Conservation (phyloP, 2,329 filamentous ascomycete genomes). For the Colletotrichum lupini region DNA sequence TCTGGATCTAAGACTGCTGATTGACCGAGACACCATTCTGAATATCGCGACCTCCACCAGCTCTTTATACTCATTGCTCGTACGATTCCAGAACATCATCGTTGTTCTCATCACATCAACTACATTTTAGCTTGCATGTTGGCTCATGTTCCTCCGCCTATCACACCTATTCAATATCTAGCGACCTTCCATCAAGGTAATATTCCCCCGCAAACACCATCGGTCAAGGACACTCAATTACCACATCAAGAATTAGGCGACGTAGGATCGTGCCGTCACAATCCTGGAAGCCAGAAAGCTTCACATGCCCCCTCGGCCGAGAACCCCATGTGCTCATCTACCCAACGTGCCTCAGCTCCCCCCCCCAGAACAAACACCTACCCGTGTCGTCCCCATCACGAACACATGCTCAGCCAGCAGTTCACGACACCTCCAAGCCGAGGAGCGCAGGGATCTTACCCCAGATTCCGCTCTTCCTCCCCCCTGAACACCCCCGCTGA, state of each 20-base stretch:
- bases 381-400: neutral
- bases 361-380: neutral
- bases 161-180: neutral
- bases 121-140: neutral
- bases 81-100: neutral
- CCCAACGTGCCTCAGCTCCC: neutral
- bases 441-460: conserved; percentile 23
- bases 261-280: conserved; percentile 15
- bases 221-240: neutral
- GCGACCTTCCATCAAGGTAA: conserved; percentile 6
- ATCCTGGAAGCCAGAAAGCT: neutral
- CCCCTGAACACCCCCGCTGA: conserved; percentile 17
- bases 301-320: conserved; percentile 24
- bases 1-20: neutral
- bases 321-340: neutral
- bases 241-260: neutral
- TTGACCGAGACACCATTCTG: too few relatives aligned
- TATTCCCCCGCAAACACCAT: conserved; percentile 11
- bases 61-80: conserved; percentile 6
- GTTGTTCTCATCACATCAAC: neutral
- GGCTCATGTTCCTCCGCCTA: neutral
- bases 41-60: neutral
- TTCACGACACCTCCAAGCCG: conserved; percentile 9
- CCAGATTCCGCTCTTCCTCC: conserved; percentile 1
- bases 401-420: conserved; percentile 9